phyloP scores from a whole-genome alignment of 1,284 basidiomycete genomes.

The Cryptococcus maquisensis region DNA sequence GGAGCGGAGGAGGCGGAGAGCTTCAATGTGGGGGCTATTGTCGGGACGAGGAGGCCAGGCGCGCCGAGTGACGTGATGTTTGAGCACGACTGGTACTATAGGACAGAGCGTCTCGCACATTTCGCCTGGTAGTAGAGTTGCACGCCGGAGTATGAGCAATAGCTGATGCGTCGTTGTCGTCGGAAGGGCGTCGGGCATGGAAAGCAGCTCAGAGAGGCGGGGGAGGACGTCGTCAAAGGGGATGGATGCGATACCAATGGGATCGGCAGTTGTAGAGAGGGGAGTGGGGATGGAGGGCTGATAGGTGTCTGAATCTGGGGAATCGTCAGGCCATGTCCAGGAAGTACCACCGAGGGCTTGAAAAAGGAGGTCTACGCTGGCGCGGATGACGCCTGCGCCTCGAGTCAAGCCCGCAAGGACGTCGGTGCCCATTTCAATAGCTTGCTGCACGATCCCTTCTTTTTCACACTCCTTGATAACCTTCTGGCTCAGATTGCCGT shows the following conservation, averaged over 20 bases:
- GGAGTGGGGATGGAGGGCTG: slow-evolving; percentile 1
- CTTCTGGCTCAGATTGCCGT: slow-evolving; percentile 1
- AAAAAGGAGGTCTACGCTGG: slow-evolving; percentile 35
- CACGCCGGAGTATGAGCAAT: slow-evolving; percentile 60
- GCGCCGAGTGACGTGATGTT: slow-evolving; percentile 34
- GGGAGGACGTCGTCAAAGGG: slow-evolving; percentile 37
- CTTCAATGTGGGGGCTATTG: slow-evolving; percentile 51
- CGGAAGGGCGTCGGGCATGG: slow-evolving; percentile 23
- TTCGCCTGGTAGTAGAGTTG: slow-evolving; percentile 58
- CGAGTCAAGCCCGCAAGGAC: slow-evolving; percentile 15
- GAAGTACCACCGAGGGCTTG: slow-evolving; percentile 20
- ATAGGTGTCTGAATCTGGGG: not conserved
- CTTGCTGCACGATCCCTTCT: slow-evolving; percentile 17
- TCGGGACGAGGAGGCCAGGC: slow-evolving; percentile 31
- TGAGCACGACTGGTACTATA: slow-evolving; percentile 56
- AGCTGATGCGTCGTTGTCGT: slow-evolving; percentile 51
- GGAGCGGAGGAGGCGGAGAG: slow-evolving; percentile 58
- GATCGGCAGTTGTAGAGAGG: slow-evolving; percentile 3
- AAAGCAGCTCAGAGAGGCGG: slow-evolving; percentile 26
- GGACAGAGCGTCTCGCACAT: slow-evolving; percentile 57
- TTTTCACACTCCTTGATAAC: slow-evolving; percentile 8
- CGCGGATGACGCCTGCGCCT: slow-evolving; percentile 27
- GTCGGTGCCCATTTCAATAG: slow-evolving; percentile 28
- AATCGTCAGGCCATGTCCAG: slow-evolving; percentile 21
- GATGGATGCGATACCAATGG: slow-evolving; percentile 21